A percentile compares a stretch with the other conserved stretches of the same genome.
These are phyloP conservation scores for Fusarium denticulatum DNA, from an alignment of 2,329 filamentous ascomycete genomes.

Conservation along the genomic window DNA sequence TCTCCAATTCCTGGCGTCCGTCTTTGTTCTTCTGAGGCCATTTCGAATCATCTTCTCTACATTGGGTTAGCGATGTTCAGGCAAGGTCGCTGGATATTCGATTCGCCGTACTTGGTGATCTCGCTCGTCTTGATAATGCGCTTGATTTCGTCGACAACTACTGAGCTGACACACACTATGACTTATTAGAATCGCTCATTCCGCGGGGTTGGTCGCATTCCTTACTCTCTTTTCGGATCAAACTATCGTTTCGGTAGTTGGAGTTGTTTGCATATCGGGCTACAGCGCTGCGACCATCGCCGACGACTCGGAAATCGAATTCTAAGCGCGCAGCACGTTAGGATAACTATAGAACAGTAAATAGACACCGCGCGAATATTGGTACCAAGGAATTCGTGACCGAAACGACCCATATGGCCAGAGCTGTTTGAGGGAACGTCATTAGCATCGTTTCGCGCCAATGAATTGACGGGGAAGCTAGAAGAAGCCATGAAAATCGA, in stretches of 20 bases:
- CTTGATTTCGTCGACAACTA: slow-evolving; percentile 93
- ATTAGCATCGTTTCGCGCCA: slow-evolving; percentile 14
- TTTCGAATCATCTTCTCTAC: slow-evolving; percentile 94
- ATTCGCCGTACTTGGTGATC: slow-evolving; percentile 82
- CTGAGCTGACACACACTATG: slow-evolving; percentile 92
- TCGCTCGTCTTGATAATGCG: slow-evolving; percentile 97
- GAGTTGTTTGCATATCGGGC: slow-evolving; percentile 99
- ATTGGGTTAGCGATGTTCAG: slow-evolving; percentile 21
- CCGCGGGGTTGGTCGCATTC: slow-evolving; percentile 9
- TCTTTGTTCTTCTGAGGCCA: slow-evolving; percentile 99
- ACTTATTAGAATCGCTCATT: slow-evolving; percentile 13
- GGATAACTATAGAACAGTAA: background rate
- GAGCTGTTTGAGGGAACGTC: slow-evolving; percentile 68
- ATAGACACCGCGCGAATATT: background rate
- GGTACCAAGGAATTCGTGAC: slow-evolving; percentile 94
- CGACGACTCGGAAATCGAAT: slow-evolving; percentile 93
- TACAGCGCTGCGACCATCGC: slow-evolving; percentile 91
- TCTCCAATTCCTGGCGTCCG: slow-evolving; percentile 94
- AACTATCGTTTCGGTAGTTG: slow-evolving; percentile 97
- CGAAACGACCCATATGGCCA: slow-evolving; percentile 95
- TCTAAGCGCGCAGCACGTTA: slow-evolving; percentile 64
- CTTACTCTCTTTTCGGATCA: slow-evolving; percentile 99
- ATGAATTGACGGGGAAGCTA: background rate
- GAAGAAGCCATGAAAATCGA: background rate
- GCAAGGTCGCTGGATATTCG: background rate